phyloP scores from a whole-genome alignment of 2,329 filamentous ascomycete species.

The Hymenoscyphus scutula region DNA sequence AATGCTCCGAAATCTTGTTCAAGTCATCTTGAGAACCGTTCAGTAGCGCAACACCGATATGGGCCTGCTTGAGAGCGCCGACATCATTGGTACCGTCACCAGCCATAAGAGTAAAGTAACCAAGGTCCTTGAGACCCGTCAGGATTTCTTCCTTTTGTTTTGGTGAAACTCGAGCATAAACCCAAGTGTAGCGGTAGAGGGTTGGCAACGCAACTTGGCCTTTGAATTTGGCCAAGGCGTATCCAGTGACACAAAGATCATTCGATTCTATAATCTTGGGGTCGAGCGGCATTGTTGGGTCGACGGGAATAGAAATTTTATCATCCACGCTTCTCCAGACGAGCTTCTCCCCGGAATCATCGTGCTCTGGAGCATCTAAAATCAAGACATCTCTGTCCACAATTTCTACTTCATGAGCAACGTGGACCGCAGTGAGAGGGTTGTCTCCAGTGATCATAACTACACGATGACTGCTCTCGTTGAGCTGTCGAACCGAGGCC shows the following conservation, averaged over 20 bases:
- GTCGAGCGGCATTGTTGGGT: conserved; percentile 78
- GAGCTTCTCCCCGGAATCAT: conserved; percentile 73
- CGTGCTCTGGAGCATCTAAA: conserved; percentile 89
- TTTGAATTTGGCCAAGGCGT: conserved; percentile 86
- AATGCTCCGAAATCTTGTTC: conserved; percentile 86
- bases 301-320: conserved; percentile 78
- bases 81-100: conserved; percentile 99
- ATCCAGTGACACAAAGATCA: conserved; percentile 94
- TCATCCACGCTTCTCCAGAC: conserved; percentile 97
- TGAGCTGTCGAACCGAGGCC: conserved; percentile 92
- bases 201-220: conserved; percentile 73
- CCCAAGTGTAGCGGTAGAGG: conserved; percentile 87
- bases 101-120: conserved; percentile 98
- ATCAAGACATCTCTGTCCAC: conserved; percentile 95
- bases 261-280: conserved; percentile 76
- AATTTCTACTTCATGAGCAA: conserved; percentile 93
- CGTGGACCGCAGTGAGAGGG: conserved; percentile 91
- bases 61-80: conserved; percentile 94
- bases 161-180: conserved; percentile 95
- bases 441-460: conserved; percentile 99
- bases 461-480: conserved; percentile 96
- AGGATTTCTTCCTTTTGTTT: conserved; percentile 99
- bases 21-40: conserved; percentile 93
- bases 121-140: conserved; percentile 91
- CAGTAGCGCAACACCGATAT: conserved; percentile 92